Conservation (phyloP, 129 eudicot species). For the Sambucus nigra region DNA sequence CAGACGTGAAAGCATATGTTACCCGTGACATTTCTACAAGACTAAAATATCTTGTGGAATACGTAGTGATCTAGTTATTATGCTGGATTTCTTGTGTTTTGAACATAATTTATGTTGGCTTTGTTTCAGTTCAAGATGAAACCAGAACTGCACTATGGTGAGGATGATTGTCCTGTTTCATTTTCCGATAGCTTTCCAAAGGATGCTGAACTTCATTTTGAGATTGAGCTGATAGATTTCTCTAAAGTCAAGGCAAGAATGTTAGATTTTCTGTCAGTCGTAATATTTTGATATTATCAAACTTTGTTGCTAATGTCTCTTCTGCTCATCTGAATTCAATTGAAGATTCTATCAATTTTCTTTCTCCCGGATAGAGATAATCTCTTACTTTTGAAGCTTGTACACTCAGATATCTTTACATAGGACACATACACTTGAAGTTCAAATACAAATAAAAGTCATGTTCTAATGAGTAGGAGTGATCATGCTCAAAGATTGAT, state of each 20-base stretch:
- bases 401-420: too few species aligned
- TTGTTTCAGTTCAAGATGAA: constrained; percentile 79
- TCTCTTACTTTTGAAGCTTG: too few species aligned
- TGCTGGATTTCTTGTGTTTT: constrained; percentile 6
- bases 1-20: not conserved
- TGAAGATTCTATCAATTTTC: too few species aligned
- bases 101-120: constrained; percentile 11
- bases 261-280: constrained; percentile 3
- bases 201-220: constrained; percentile 95
- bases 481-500: too few species aligned
- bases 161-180: constrained; percentile 89
- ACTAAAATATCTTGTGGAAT: constrained; percentile 6
- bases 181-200: constrained; percentile 73
- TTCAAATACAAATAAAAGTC: too few species aligned
- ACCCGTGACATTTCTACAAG: not conserved
- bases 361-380: too few species aligned
- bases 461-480: too few species aligned
- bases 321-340: too few species aligned
- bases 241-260: constrained; percentile 84
- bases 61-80: constrained; percentile 8
- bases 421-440: too few species aligned
- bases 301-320: not conserved
- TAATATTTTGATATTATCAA: too few species aligned
- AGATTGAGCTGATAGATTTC: constrained; percentile 85
- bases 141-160: constrained; percentile 93